Evolutionary conservation across 306 rosid genomes (phyloP), one percentile per base, ranked within the genome.

Genomic region (Vigna reflexopilosa): DNA sequence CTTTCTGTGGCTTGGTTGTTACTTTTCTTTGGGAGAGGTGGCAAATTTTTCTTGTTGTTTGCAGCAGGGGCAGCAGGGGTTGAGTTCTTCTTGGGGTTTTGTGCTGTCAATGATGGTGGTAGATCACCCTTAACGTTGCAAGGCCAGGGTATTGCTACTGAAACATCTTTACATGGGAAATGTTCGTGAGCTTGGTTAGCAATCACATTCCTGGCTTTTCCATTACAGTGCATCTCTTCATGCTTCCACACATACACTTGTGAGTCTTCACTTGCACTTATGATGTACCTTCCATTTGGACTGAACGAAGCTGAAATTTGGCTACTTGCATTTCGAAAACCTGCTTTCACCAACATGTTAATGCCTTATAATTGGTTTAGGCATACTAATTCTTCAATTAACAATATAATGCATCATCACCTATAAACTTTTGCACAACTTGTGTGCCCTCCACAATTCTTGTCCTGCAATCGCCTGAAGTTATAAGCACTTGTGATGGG

Each of bases 191-290:
- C 73, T 66, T 77, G 70, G 5, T 83, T 76, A 9, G 74, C 59
- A 7, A 75, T 5, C 10, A 86, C 7, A 8, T 7, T 54, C 69
- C 79, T 86, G 4, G 6, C 42, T 75, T 91, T 94, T 34, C 89
- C 92, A 0, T 79, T 0, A 61, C 1, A 57, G 66, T 72, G 70
- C 13, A 85, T 77, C 69, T 90, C 96, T 28, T 89, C 97, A 32
- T 83, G 83, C 75, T 66, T 89, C 98, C 98, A 95, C 0, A 95
- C 64, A 48, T 77, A 91, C 0, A 95, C 98, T 19, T 95, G 88
- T 54, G 96, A 92, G 82, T 92, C 98, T 81, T 95, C 98, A 55
- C 98, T 92, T 50, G 98, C 93, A 69, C 91, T 72, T 17, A 95
- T 45, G 10, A 95, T 83, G 4, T 92, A 87, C 82, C 80, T 89